Evolutionary conservation across 163 green algal species (phyloP), one percentile per base, ranked within the genome.

Genomic region (Chlorella variabilis): DNA sequence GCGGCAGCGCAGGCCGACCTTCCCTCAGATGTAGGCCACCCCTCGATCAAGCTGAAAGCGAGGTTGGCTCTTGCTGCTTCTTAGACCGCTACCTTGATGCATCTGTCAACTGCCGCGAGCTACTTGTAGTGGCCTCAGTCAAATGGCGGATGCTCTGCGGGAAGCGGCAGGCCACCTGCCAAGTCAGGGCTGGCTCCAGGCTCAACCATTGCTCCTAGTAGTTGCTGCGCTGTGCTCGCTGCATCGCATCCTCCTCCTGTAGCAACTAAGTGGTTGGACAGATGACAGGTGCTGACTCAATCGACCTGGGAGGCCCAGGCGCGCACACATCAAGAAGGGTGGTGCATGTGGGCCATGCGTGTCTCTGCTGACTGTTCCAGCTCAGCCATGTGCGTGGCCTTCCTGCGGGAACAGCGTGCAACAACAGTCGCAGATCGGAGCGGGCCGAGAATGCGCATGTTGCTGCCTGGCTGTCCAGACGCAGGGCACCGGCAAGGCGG

Each of bases 241-340:
- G 17, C 75, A 71, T 41, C 15, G 75, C 58, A 20, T 41, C 75
- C 29, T 73, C 59, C 41, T 81, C 75, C 75, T 81, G 75, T 56
- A 69, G 42, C 17, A 38, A 42, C 2, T 27, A n/a, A 27, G 41
- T 25, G 15, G 13, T 11, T 4, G n/a, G 18, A 48, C 17, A 25
- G 33, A 49, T 71, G 45, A 54, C 45, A 54, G 45, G 45, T 15
- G 11, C 11, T 15, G 11, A 54, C n/a, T 54, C 15, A 54, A 54
- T 15, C 45, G 45, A 11, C 15, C 45, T 54, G 45, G 11, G 11
- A 23, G 45, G 11, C 15, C 11, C 45, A 54, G 45, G 45, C 11
- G 11, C 45, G n/a, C n/a, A n/a, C 45, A 54, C 45, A 23, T 11
- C 45, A 11, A 54, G 15, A 11, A 23, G 45, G 45, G 34, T 34